A percentile compares a stretch with the other conserved stretches of the same genome.
Conservation (phyloP, 306 rosid genomes). For the Cucumis hystrix region DNA sequence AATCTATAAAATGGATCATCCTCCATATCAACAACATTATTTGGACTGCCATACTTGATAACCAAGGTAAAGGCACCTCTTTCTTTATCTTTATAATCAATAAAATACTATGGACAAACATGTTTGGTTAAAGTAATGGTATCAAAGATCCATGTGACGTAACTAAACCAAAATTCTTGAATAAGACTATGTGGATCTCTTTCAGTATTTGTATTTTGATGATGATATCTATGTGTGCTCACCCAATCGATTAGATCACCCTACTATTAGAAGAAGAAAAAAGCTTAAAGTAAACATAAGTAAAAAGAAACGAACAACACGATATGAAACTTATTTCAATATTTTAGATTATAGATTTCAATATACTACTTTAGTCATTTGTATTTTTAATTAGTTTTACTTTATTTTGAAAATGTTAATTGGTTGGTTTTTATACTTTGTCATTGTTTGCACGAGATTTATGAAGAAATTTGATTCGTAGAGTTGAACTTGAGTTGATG, state of each 20-base stretch:
- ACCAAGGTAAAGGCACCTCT: not conserved
- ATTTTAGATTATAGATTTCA: too few species aligned
- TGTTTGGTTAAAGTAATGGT: not conserved
- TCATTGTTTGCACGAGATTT: too few species aligned
- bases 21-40: not conserved
- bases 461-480: too few species aligned
- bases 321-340: too few species aligned
- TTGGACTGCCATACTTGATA: not conserved
- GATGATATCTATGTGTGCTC: not conserved
- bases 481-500: too few species aligned
- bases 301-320: too few species aligned
- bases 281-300: too few species aligned
- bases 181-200: not conserved
- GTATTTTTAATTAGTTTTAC: too few species aligned
- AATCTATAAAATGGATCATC: not conserved
- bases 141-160: not conserved
- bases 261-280: not conserved
- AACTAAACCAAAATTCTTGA: not conserved
- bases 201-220: not conserved
- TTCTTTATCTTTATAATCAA: not conserved
- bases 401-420: too few species aligned
- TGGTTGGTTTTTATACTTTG: too few species aligned
- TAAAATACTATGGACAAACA: not conserved
- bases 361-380: too few species aligned
- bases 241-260: not conserved